Evolutionary conservation across 2,329 filamentous ascomycete species (phyloP), one percentile per base, ranked within the genome.

Genomic region (Xylaria arbuscula): DNA sequence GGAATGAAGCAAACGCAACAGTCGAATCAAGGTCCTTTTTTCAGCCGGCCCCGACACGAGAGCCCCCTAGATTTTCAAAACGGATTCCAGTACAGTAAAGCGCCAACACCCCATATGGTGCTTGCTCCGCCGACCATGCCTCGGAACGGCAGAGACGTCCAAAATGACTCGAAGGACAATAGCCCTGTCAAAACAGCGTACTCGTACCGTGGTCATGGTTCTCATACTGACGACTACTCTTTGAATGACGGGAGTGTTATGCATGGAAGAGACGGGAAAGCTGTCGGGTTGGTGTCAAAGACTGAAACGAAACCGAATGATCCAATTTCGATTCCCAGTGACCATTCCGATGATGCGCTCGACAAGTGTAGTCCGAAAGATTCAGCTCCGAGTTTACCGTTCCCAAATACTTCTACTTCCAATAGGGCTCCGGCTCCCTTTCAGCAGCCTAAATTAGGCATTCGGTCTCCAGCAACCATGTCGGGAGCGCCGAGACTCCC

Each of bases 11-110:
- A 45, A 24, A 48, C 48, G 10, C 15, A 15, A 22, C 53, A 64
- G 40, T 11, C 51, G 17, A 24, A 17, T n/a, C 17, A 28, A n/a
- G 22, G 22, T 6, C 62, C 54, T 13, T 71, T 65, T 32, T 66
- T 76, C 34, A 66, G 62, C 10, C 72, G 70, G 10, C 74, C 72
- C 8, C 9, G 57, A 38, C 56, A 60, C 36, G 74, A 75, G 24
- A 66, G 70, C 11, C 59, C 69, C 0, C 57, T 72, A 3, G 64
- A 74, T 56, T 73, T 76, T 42, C 68, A 62, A 22, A 51, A 67
- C 42, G 62, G 54, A 3, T 75, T 76, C 55, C 71, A 74, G 51
- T 76, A 70, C 24, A 70, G 67, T 17, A 74, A 61, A 40, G 67
- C 69, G 13, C 72, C 72, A 47, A 47, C 65, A 47, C 48, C 59